These are phyloP conservation scores for Penicillium fuscoglaucum DNA, from an alignment of 2,329 filamentous ascomycete genomes.

Conservation along the genomic window DNA sequence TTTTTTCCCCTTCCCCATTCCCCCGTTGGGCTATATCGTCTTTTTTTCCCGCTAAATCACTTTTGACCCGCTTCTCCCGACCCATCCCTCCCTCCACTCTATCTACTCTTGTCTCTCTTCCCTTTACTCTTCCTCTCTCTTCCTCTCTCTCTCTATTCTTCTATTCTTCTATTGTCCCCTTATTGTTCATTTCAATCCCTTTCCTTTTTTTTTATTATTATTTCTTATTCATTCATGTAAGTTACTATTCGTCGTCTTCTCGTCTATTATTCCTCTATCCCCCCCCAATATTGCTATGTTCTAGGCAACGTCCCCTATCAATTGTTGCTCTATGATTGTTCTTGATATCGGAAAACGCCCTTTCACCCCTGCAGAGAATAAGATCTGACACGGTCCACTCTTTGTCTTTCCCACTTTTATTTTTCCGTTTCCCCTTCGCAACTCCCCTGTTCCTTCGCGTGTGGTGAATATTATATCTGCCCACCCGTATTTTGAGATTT, in stretches of 20 bases:
- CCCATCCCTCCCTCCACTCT: conserved; percentile 17
- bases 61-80: conserved; percentile 14
- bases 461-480: conserved; percentile 8
- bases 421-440: conserved; percentile 15
- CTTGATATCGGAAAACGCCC: conserved; percentile 21
- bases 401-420: conserved; percentile 20
- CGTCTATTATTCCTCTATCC: background rate
- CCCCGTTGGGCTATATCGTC: conserved; percentile 6
- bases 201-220: too few species aligned
- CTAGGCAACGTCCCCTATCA: conserved; percentile 3
- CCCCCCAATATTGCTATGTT: background rate
- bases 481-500: conserved; percentile 27
- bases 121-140: conserved; percentile 4
- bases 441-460: conserved; percentile 14
- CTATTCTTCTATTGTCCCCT: conserved; percentile 5
- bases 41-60: conserved; percentile 11
- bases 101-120: conserved; percentile 10
- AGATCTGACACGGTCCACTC: conserved; percentile 27
- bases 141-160: conserved; percentile 1
- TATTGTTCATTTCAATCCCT: background rate
- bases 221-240: background rate
- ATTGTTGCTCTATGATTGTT: conserved; percentile 12
- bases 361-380: conserved; percentile 28
- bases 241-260: background rate
- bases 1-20: conserved; percentile 12